Conservation (phyloP, 768 basidiomycete genomes). For the Kwoniella heveanensis region DNA sequence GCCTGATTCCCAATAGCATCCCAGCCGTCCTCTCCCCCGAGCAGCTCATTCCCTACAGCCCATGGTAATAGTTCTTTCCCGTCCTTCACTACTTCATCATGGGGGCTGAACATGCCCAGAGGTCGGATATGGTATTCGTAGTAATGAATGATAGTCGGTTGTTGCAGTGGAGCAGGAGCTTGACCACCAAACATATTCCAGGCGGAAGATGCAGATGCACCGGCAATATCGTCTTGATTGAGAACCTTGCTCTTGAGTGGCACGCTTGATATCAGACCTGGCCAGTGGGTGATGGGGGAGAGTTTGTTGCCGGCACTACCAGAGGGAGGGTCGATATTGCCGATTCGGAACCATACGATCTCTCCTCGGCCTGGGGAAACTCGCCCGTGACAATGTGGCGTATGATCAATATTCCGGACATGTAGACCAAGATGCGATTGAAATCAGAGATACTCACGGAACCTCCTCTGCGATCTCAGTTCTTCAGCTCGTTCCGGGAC, state of each 20-base stretch:
- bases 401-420: neutral
- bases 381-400: neutral
- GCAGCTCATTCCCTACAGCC: constrained; percentile 37
- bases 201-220: constrained; percentile 21
- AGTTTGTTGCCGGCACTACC: neutral
- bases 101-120: constrained; percentile 35
- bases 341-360: constrained; percentile 40
- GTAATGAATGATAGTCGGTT: constrained; percentile 11
- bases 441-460: constrained; percentile 24
- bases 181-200: constrained; percentile 21
- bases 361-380: constrained; percentile 33
- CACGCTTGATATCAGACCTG: constrained; percentile 34
- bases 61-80: constrained; percentile 38
- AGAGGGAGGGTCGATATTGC: constrained; percentile 24
- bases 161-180: neutral
- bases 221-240: constrained; percentile 12
- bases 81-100: constrained; percentile 32
- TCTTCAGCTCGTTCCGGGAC: constrained; percentile 36
- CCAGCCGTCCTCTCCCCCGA: constrained; percentile 43
- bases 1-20: constrained; percentile 31
- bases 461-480: constrained; percentile 32
- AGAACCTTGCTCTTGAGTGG: constrained; percentile 6
- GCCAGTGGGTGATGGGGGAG: constrained; percentile 46
- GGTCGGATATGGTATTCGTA: constrained; percentile 44
- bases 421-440: neutral